These are phyloP conservation scores for Schoenoplectus tabernaemontani DNA, from an alignment of 202 grass and related monocot genomes.

Conservation along the genomic window DNA sequence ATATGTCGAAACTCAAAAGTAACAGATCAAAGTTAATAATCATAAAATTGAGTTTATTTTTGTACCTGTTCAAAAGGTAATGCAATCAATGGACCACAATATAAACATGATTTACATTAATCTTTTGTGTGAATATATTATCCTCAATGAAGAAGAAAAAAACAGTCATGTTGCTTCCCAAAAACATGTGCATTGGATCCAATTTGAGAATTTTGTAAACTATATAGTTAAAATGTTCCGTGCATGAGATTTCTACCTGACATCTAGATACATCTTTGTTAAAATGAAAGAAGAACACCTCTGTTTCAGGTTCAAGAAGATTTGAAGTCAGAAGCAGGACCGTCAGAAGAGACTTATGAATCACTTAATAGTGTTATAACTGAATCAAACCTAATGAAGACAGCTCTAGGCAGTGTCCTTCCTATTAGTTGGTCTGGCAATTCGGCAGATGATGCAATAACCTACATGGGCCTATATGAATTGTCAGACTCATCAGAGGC, in stretches of 20 bases:
- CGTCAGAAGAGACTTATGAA: slow-evolving; percentile 43
- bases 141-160: neutral
- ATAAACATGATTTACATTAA: too few species aligned
- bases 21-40: neutral
- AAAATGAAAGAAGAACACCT: neutral
- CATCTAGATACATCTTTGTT: neutral
- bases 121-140: neutral
- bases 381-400: slow-evolving; percentile 77
- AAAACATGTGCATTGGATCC: neutral
- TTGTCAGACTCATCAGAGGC: slow-evolving; percentile 33
- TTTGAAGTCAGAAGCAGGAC: slow-evolving; percentile 39
- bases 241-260: neutral
- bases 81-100: neutral
- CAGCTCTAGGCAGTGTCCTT: slow-evolving; percentile 40
- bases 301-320: slow-evolving; percentile 51
- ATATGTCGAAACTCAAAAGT: too few species aligned
- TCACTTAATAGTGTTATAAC: slow-evolving; percentile 54
- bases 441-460: slow-evolving; percentile 55
- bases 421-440: slow-evolving; percentile 79
- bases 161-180: neutral
- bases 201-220: neutral
- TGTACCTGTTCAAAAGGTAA: neutral
- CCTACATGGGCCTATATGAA: slow-evolving; percentile 42
- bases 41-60: neutral
- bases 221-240: neutral